phyloP scores from a whole-genome alignment of 208 protist species.

The Herpetomonas tarakana region DNA sequence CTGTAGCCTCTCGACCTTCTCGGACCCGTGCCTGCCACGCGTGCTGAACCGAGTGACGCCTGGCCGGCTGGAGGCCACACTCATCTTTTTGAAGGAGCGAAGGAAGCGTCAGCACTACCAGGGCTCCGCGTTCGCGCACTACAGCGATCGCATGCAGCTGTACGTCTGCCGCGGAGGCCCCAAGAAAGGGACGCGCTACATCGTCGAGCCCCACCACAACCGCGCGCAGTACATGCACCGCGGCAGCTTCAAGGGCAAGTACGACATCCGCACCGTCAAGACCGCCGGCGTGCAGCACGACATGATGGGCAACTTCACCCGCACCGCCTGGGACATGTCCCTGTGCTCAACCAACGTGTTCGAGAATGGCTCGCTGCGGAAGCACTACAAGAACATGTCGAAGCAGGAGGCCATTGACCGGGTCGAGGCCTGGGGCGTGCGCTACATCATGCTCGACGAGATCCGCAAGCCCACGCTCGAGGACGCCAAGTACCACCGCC shows the following conservation, averaged over 20 bases:
- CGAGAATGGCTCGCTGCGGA: constrained; percentile 41
- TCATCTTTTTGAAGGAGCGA: constrained; percentile 63
- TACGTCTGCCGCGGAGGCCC: constrained; percentile 35
- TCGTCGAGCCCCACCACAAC: constrained; percentile 63
- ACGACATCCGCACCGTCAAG: constrained; percentile 63
- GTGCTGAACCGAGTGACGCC: constrained; percentile 70
- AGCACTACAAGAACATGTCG: constrained; percentile 31
- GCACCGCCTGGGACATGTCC: constrained; percentile 58
- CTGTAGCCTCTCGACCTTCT: constrained; percentile 25
- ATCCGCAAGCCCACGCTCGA: constrained; percentile 67
- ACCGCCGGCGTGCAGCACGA: constrained; percentile 56
- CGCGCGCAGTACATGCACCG: constrained; percentile 67
- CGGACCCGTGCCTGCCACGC: constrained; percentile 59
- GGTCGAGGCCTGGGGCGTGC: constrained; percentile 79
- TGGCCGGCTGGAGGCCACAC: constrained; percentile 47
- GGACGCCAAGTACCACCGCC: constrained; percentile 74
- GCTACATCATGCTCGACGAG: constrained; percentile 82
- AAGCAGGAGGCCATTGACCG: constrained; percentile 66
- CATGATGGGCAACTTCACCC: constrained; percentile 58
- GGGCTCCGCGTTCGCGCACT: constrained; percentile 60
- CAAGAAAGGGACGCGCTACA: constrained; percentile 49
- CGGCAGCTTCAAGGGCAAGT: constrained; percentile 27
- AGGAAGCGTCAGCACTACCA: constrained; percentile 76
- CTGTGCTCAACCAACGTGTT: constrained; percentile 53
- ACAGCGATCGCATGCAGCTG: constrained; percentile 61